Evolutionary conservation across 2,329 filamentous ascomycete species (phyloP).

Genomic region (Pyricularia sp.): DNA sequence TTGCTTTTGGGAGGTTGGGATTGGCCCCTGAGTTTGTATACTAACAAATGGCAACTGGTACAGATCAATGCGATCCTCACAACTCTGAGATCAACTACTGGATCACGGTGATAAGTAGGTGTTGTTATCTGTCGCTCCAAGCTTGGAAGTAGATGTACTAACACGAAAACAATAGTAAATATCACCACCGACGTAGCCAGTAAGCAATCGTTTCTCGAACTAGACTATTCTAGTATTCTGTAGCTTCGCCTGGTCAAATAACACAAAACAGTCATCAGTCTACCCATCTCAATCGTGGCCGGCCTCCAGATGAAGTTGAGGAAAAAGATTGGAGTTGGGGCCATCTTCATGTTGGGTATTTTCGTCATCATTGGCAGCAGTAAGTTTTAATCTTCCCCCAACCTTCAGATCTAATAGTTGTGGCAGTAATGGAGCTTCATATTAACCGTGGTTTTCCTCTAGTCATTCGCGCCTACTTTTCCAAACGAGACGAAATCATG

Average conservation of each 20-base stretch:
- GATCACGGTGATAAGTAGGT: not conserved
- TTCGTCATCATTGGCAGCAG: not conserved
- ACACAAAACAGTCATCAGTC: not conserved
- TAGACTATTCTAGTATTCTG: not conserved
- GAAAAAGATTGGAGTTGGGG: not conserved
- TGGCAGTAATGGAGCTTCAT: not conserved
- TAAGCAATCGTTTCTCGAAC: not conserved
- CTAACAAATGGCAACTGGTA: not conserved
- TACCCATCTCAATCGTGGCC: not conserved
- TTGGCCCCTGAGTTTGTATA: not conserved
- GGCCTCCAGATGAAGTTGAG: not conserved
- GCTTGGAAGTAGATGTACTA: not conserved
- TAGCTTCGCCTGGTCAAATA: not conserved
- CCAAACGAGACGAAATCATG: slow-evolving; percentile 20
- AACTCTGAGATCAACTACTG: not conserved
- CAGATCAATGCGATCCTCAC: not conserved
- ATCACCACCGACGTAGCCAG: not conserved
- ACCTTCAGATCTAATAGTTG: no score
- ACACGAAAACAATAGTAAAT: not conserved
- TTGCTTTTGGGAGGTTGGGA: not conserved
- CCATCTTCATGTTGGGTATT: not conserved
- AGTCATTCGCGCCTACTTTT: slow-evolving; percentile 25
- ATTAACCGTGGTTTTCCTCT: not conserved
- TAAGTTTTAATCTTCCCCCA: not conserved
- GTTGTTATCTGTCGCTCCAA: not conserved